A percentile compares a stretch with the other conserved stretches of the same genome.
phyloP scores from a whole-genome alignment of 768 basidiomycete genomes.

The Termitomyces titanicus region DNA sequence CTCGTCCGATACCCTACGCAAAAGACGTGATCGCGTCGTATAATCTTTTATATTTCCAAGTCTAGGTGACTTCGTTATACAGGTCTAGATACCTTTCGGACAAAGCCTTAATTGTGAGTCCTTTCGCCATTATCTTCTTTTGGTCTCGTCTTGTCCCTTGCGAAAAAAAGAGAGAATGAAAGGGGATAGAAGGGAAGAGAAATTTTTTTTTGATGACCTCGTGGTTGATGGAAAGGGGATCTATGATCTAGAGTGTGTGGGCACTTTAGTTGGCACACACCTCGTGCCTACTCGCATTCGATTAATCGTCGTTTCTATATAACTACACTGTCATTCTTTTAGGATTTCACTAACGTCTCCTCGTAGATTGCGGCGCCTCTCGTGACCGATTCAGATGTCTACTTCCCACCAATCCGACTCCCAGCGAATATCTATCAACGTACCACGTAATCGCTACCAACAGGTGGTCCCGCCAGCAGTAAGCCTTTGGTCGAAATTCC shows the following conservation, averaged over 20 bases:
- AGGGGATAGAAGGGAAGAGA: not conserved
- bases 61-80: not conserved
- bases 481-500: constrained; percentile 4
- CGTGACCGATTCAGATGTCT: constrained; percentile 15
- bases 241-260: not conserved
- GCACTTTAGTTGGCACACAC: too few relatives aligned
- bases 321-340: constrained; percentile 13
- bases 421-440: constrained; percentile 18
- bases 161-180: not conserved
- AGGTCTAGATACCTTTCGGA: not conserved
- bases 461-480: constrained; percentile 14
- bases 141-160: not conserved
- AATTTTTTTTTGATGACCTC: constrained; percentile 4
- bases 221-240: constrained; percentile 6
- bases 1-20: not conserved
- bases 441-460: constrained; percentile 18
- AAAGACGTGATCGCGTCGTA: not conserved
- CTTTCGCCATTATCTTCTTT: constrained; percentile 1
- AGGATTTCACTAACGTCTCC: constrained; percentile 10
- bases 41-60: not conserved
- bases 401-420: constrained; percentile 15
- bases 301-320: too few relatives aligned
- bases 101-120: constrained; percentile 8
- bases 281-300: not conserved
- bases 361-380: constrained; percentile 1